A percentile compares a stretch with the other conserved stretches of the same genome.
Conservation (phyloP, 1,139 yeast species). For the Debaryomycetaceae sp. region DNA sequence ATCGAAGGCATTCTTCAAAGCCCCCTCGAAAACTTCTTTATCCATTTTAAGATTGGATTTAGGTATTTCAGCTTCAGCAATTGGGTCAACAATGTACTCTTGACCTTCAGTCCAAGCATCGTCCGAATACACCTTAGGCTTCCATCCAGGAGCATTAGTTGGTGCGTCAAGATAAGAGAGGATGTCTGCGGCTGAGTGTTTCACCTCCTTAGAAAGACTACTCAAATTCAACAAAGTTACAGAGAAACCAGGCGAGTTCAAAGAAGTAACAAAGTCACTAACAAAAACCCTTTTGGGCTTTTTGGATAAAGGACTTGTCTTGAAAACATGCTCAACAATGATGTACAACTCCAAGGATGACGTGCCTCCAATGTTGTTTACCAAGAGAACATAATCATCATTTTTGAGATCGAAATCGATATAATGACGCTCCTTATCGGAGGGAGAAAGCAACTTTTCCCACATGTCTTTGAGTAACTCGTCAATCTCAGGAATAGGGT, state of each 20-base stretch:
- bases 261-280: constrained; percentile 79
- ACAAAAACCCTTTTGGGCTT: constrained; percentile 63
- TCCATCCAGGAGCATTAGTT: constrained; percentile 86
- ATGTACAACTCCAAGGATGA: constrained; percentile 72
- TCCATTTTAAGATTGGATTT: constrained; percentile 41
- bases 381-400: constrained; percentile 66
- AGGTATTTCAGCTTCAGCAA: constrained; percentile 20
- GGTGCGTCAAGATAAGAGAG: constrained; percentile 59
- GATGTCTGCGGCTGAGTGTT: constrained; percentile 23
- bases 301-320: constrained; percentile 46
- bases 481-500: constrained; percentile 69
- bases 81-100: constrained; percentile 29
- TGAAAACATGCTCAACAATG: constrained; percentile 49
- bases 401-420: constrained; percentile 52
- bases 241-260: constrained; percentile 89
- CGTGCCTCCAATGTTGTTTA: constrained; percentile 85
- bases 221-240: constrained; percentile 70
- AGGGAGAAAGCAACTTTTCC: constrained; percentile 47
- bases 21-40: constrained; percentile 29
- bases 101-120: constrained; percentile 21
- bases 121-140: constrained; percentile 30
- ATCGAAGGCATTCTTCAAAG: constrained; percentile 49
- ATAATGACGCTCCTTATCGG: constrained; percentile 67
- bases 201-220: constrained; percentile 28
- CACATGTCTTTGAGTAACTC: constrained; percentile 53